Percentiles rank a stretch among this genome's conserved stretches.
phyloP scores from a whole-genome alignment of 805 yeast genomes.

The Clavispora phyllophila region DNA sequence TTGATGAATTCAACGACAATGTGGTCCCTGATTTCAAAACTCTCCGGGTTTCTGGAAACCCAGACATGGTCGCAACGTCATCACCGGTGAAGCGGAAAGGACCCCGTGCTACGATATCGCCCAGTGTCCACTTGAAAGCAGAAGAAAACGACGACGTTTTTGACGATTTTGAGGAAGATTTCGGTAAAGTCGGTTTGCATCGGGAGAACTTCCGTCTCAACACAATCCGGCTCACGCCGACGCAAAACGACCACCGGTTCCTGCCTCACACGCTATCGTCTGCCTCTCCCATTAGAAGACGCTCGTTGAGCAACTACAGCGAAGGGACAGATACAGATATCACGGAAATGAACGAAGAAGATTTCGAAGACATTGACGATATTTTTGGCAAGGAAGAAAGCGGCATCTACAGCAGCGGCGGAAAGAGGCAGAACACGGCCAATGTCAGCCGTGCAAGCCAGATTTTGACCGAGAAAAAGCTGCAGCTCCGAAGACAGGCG shows the following conservation, averaged over 20 bases:
- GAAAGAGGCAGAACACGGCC: constrained; percentile 6
- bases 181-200: background rate
- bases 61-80: background rate
- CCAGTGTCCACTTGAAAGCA: constrained; percentile 3
- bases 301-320: constrained; percentile 32
- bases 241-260: background rate
- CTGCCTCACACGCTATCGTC: constrained; percentile 14
- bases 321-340: constrained; percentile 37
- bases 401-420: constrained; percentile 26
- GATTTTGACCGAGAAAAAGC: constrained; percentile 19
- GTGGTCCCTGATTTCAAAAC: background rate
- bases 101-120: constrained; percentile 2
- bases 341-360: constrained; percentile 36
- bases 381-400: constrained; percentile 35
- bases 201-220: background rate
- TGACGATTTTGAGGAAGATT: constrained; percentile 9
- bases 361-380: constrained; percentile 33
- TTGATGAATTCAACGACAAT: constrained; percentile 3
- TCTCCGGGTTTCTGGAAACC: constrained; percentile 1
- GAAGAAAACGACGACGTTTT: constrained; percentile 7
- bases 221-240: background rate
- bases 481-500: constrained; percentile 26
- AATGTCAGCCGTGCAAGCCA: constrained; percentile 19
- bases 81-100: background rate
- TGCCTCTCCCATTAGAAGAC: constrained; percentile 16